Percentiles rank a stretch among this genome's conserved stretches.
Conservation (phyloP, 129 eudicot species). For the Tanacetum coccineum region DNA sequence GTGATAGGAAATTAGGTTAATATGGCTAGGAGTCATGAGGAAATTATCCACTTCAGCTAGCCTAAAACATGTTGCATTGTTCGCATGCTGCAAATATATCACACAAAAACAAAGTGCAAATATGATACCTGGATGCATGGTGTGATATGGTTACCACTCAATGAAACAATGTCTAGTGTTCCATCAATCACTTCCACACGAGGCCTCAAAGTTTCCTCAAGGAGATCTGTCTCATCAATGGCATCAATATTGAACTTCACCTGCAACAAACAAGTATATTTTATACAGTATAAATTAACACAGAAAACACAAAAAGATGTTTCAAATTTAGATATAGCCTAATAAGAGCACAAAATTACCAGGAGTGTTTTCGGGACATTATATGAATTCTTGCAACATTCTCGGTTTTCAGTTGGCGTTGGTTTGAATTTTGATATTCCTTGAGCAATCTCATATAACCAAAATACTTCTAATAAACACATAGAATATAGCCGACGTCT, state of each 20-base stretch:
- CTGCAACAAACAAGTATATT: slow-evolving; percentile 35
- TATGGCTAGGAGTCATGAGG: too few species aligned
- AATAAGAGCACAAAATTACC: slow-evolving; percentile 40
- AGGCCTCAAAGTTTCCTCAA: slow-evolving; percentile 75
- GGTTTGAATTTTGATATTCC: slow-evolving; percentile 94
- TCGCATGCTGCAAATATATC: not conserved
- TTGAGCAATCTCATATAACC: slow-evolving; percentile 56
- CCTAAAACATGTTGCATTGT: not conserved
- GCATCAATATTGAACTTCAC: slow-evolving; percentile 76
- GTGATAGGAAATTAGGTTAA: too few species aligned
- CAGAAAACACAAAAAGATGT: not conserved
- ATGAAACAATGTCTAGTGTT: slow-evolving; percentile 57
- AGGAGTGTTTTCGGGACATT: slow-evolving; percentile 66
- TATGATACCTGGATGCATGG: slow-evolving; percentile 85
- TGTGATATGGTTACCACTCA: slow-evolving; percentile 83
- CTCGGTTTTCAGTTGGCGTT: too few species aligned
- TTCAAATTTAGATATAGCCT: not conserved
- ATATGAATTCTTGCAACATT: too few species aligned
- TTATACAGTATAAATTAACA: not conserved
- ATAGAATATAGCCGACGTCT: not conserved
- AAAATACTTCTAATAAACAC: not conserved
- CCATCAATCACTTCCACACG: slow-evolving; percentile 81
- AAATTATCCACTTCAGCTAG: not conserved
- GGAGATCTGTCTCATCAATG: slow-evolving; percentile 87
- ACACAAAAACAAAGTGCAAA: not conserved